phyloP scores from a whole-genome alignment of 2,329 filamentous ascomycete species.

The Fusarium nematophilum region DNA sequence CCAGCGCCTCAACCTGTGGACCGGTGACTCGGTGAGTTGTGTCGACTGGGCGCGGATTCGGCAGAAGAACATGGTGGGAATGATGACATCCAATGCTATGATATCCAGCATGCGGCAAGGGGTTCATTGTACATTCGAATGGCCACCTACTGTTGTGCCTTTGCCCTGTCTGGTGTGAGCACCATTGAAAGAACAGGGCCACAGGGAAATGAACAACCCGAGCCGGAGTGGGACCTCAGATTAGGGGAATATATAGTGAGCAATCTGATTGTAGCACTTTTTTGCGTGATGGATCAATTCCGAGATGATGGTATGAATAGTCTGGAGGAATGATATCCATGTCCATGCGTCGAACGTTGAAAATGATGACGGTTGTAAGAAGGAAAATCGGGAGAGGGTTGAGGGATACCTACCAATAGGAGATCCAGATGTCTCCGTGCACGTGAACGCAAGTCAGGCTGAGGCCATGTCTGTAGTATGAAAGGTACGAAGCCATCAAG shows the following conservation, averaged over 20 bases:
- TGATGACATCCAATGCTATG: slow-evolving; percentile 8
- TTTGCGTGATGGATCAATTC: too few relatives aligned
- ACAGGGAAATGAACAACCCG: slow-evolving; percentile 1
- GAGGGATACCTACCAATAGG: too few relatives aligned
- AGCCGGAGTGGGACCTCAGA: slow-evolving; percentile 4
- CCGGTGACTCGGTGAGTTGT: slow-evolving; percentile 32
- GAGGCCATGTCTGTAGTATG: too few relatives aligned
- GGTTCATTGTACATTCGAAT: neutral
- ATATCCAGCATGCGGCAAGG: slow-evolving; percentile 8
- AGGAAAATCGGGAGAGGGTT: too few relatives aligned
- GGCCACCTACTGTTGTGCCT: neutral
- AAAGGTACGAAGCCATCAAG: too few relatives aligned
- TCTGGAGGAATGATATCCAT: too few relatives aligned
- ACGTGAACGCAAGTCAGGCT: too few relatives aligned
- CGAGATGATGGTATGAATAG: too few relatives aligned
- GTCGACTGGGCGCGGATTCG: slow-evolving; percentile 15
- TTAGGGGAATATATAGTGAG: neutral
- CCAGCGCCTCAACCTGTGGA: slow-evolving; percentile 26
- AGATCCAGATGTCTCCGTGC: too few relatives aligned
- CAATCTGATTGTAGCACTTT: too few relatives aligned
- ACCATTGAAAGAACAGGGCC: neutral
- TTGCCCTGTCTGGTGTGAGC: neutral
- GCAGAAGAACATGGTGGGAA: slow-evolving; percentile 9
- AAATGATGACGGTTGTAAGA: too few relatives aligned
- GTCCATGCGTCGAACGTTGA: too few relatives aligned